phyloP scores from a whole-genome alignment of 2,329 filamentous ascomycete species.

The Penicillium thymicola region DNA sequence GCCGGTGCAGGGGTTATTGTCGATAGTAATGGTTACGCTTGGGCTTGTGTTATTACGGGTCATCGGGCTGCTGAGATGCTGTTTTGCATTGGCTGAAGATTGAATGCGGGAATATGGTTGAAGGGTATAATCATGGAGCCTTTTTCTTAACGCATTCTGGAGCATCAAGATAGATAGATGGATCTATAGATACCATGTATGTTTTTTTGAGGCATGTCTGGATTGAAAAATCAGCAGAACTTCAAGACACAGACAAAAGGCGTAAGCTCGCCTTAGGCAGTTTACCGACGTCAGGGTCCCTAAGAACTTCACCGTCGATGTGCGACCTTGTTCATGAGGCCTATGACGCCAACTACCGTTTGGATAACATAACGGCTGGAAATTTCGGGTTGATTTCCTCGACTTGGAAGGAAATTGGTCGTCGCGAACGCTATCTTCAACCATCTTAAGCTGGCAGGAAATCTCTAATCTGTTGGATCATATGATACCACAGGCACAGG shows the following conservation, averaged over 20 bases:
- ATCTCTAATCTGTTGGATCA: too few species aligned
- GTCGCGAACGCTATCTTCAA: too few species aligned
- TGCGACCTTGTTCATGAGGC: not conserved
- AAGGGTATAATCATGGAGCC: not conserved
- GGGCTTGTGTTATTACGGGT: not conserved
- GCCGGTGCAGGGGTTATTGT: not conserved
- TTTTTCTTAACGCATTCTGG: not conserved
- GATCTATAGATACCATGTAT: not conserved
- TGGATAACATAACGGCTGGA: not conserved
- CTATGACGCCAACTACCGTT: not conserved
- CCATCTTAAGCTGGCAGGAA: too few species aligned
- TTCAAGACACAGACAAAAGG: not conserved
- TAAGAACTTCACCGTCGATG: slow-evolving; percentile 40
- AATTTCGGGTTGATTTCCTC: not conserved
- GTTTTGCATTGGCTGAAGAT: not conserved
- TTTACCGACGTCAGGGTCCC: slow-evolving; percentile 45
- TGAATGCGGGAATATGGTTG: not conserved
- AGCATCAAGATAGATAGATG: not conserved
- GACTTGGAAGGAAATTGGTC: too few species aligned
- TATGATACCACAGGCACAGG: too few species aligned
- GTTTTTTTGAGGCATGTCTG: slow-evolving; percentile 29
- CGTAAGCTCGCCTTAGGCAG: slow-evolving; percentile 41
- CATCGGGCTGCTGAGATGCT: not conserved
- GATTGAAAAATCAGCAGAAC: not conserved
- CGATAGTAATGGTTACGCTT: not conserved